A percentile compares a stretch with the other conserved stretches of the same genome.
Evolutionary conservation across 257 asterid species (phyloP).

Genomic region (Haberlea rhodopensis): DNA sequence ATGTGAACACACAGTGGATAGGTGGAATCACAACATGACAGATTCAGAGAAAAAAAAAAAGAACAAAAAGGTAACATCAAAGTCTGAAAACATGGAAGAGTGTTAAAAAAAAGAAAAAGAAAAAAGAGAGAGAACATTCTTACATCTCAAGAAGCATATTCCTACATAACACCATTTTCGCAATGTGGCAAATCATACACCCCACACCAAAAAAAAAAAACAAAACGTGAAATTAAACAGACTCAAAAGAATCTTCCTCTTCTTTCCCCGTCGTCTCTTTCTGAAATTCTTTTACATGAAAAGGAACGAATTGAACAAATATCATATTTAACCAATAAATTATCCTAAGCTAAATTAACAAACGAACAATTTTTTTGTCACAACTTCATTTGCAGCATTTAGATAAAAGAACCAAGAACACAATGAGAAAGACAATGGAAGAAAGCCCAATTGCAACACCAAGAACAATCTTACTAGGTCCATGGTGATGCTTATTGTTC

Average conservation of each 20-base stretch:
- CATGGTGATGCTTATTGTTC: constrained; percentile 48
- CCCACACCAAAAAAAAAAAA: constrained; percentile 4
- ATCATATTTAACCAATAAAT: constrained; percentile 28
- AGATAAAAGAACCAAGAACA: constrained; percentile 72
- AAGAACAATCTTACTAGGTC: constrained; percentile 89
- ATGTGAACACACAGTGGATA: background rate
- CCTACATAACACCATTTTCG: background rate
- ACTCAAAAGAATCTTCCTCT: constrained; percentile 23
- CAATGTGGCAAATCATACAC: constrained; percentile 10
- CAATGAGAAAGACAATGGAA: constrained; percentile 72
- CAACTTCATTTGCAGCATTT: constrained; percentile 72
- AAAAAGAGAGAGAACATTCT: no score
- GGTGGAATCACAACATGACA: background rate
- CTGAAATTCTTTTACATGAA: constrained; percentile 23
- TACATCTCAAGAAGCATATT: constrained; percentile 23
- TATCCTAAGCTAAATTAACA: background rate
- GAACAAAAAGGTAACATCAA: constrained; percentile 10
- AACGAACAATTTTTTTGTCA: background rate
- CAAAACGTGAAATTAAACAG: constrained; percentile 25
- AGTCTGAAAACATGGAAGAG: constrained; percentile 27
- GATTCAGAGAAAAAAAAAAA: background rate
- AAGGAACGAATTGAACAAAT: constrained; percentile 16
- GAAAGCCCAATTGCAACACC: constrained; percentile 89
- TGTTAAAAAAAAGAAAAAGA: constrained; percentile 3
- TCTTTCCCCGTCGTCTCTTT: constrained; percentile 14